phyloP scores from a whole-genome alignment of 345 rosid genomes.

The Balakata baccata region DNA sequence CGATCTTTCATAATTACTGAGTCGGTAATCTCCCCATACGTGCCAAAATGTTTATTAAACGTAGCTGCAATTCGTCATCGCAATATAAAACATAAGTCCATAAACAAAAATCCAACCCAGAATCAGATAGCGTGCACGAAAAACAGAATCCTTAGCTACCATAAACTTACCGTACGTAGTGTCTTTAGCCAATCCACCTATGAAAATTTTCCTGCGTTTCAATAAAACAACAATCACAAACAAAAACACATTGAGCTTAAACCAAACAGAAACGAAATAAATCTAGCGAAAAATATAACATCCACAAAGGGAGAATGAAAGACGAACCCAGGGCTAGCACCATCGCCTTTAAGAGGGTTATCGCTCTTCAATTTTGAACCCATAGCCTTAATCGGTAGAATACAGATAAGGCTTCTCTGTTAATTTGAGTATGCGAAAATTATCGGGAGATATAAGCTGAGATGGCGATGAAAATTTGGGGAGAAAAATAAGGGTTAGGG shows the following conservation, averaged over 20 bases:
- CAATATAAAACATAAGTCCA: background rate
- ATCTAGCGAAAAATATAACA: background rate
- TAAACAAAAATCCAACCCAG: background rate
- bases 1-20: slow-evolving; percentile 96
- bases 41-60: slow-evolving; percentile 74
- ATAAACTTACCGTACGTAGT: slow-evolving; percentile 61
- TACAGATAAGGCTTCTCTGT: background rate
- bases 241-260: background rate
- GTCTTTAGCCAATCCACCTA: slow-evolving; percentile 79
- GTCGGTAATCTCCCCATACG: slow-evolving; percentile 91
- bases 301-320: background rate
- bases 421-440: background rate
- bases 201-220: slow-evolving; percentile 61
- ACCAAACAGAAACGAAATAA: background rate
- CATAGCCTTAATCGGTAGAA: slow-evolving; percentile 26
- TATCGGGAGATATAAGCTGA: background rate
- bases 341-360: slow-evolving; percentile 52
- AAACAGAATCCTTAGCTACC: background rate
- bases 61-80: slow-evolving; percentile 41
- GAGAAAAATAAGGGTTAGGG: background rate
- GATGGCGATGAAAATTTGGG: background rate
- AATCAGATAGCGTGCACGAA: background rate
- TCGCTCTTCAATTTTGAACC: slow-evolving; percentile 53
- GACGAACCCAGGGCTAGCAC: slow-evolving; percentile 77
- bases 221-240: background rate